Percentiles rank a stretch among this genome's conserved stretches.
These are phyloP conservation scores for Polyporus arcularius DNA, from an alignment of 768 basidiomycete genomes.

Conservation along the genomic window DNA sequence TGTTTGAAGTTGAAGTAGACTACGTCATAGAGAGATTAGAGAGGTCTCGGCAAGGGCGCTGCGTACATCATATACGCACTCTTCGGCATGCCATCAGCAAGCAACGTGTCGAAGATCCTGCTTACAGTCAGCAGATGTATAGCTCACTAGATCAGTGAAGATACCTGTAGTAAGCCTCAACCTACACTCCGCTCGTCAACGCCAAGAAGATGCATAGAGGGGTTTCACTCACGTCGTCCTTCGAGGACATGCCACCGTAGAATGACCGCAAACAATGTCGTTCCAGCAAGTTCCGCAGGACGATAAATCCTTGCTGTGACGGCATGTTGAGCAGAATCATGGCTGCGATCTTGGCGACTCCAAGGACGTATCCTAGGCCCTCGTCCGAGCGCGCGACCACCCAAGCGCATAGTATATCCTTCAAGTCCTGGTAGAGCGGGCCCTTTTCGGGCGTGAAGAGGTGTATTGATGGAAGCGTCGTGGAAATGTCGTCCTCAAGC, in stretches of 20 bases:
- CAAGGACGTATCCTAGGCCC: constrained; percentile 71
- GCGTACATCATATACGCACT: constrained; percentile 46
- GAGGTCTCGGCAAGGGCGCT: background rate
- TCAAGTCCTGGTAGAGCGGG: constrained; percentile 79
- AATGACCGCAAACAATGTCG: constrained; percentile 85
- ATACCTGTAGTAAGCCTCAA: constrained; percentile 90
- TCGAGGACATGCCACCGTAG: constrained; percentile 67
- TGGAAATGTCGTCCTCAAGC: constrained; percentile 75
- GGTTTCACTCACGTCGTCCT: constrained; percentile 72
- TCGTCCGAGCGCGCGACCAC: constrained; percentile 83
- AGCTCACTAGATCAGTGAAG: constrained; percentile 5
- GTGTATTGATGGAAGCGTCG: constrained; percentile 75
- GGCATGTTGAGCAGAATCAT: constrained; percentile 88
- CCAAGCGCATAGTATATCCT: constrained; percentile 86
- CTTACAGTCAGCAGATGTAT: constrained; percentile 15
- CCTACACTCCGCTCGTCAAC: constrained; percentile 45
- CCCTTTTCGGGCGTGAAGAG: constrained; percentile 78
- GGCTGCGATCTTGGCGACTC: constrained; percentile 74
- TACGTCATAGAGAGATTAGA: constrained; percentile 29
- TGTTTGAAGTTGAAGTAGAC: constrained; percentile 96
- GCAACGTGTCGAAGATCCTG: constrained; percentile 89
- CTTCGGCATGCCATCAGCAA: constrained; percentile 94
- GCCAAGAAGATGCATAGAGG: background rate
- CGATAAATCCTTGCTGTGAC: constrained; percentile 70
- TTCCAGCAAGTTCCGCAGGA: constrained; percentile 84